phyloP scores from a whole-genome alignment of 495 filamentous ascomycete species.

The Tuber brumale region DNA sequence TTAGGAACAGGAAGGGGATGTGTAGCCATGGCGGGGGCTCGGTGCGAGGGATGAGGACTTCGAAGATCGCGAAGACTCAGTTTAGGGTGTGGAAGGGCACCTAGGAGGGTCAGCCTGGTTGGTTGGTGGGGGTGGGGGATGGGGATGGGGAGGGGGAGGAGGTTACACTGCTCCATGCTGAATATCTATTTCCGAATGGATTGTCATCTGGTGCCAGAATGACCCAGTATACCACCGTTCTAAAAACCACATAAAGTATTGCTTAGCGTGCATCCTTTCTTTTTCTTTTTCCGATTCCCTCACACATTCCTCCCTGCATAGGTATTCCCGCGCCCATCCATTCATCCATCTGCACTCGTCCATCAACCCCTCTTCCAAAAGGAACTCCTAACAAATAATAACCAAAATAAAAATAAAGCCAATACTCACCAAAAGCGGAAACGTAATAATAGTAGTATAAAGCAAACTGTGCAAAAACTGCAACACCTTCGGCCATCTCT shows the following conservation, averaged over 20 bases:
- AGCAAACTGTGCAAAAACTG: conserved; percentile 60
- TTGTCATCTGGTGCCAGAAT: conserved; percentile 48
- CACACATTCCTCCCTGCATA: background rate
- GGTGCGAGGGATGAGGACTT: conserved; percentile 61
- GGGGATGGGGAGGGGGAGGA: background rate
- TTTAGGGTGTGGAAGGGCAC: conserved; percentile 70
- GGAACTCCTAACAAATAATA: conserved; percentile 27
- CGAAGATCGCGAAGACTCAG: conserved; percentile 61
- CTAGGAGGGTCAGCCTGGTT: conserved; percentile 39
- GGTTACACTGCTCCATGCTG: conserved; percentile 61
- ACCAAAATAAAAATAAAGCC: conserved; percentile 38
- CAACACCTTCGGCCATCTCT: conserved; percentile 55
- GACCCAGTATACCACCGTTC: conserved; percentile 58
- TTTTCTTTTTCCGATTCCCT: background rate
- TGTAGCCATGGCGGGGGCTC: conserved; percentile 55
- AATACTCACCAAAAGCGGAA: conserved; percentile 55
- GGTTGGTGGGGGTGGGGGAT: background rate
- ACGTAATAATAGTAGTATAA: conserved; percentile 61
- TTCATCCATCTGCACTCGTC: too few species aligned
- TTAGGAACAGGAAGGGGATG: conserved; percentile 52
- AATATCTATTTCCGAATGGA: conserved; percentile 51
- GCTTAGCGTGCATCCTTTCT: background rate
- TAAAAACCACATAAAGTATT: conserved; percentile 10
- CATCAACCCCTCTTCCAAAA: background rate
- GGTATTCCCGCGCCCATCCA: background rate